Conservation (phyloP, 805 yeast species). For the Metschnikowia sp. region DNA sequence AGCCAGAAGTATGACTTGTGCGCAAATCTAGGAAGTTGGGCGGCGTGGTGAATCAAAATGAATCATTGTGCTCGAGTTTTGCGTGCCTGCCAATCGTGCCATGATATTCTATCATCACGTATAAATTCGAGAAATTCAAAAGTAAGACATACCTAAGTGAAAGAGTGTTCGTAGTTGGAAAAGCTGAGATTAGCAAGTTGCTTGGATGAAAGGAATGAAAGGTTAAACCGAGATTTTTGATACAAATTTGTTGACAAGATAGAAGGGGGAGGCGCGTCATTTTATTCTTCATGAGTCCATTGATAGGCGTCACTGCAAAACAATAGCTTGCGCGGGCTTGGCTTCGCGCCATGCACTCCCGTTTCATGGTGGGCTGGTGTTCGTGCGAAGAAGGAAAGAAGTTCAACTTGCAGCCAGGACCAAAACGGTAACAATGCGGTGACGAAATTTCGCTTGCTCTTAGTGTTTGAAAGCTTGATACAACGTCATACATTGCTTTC, state of each 20-base stretch:
- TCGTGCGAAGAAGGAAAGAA: background rate
- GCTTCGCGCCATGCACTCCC: background rate
- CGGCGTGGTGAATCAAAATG: too few relatives aligned
- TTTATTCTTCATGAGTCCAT: conserved; percentile 5
- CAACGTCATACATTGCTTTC: too few relatives aligned
- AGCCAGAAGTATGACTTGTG: too few relatives aligned
- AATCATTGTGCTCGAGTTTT: too few relatives aligned
- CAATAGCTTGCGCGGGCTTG: background rate
- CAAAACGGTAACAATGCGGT: background rate
- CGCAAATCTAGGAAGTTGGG: too few relatives aligned
- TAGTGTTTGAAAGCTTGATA: too few relatives aligned
- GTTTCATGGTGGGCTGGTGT: background rate
- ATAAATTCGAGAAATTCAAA: too few relatives aligned
- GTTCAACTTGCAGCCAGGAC: background rate
- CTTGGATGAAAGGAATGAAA: conserved; percentile 7
- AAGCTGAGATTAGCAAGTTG: background rate
- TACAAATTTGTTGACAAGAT: background rate
- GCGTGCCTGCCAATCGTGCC: too few relatives aligned
- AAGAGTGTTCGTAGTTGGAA: background rate
- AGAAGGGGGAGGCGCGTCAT: background rate
- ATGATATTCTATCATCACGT: too few relatives aligned
- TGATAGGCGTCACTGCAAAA: background rate
- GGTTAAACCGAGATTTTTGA: conserved; percentile 14
- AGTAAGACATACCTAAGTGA: too few relatives aligned
- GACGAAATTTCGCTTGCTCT: too few relatives aligned